Base-by-base conservation (phyloP, 2,329 filamentous ascomycete species). In the Alternaria sp. region DNA sequence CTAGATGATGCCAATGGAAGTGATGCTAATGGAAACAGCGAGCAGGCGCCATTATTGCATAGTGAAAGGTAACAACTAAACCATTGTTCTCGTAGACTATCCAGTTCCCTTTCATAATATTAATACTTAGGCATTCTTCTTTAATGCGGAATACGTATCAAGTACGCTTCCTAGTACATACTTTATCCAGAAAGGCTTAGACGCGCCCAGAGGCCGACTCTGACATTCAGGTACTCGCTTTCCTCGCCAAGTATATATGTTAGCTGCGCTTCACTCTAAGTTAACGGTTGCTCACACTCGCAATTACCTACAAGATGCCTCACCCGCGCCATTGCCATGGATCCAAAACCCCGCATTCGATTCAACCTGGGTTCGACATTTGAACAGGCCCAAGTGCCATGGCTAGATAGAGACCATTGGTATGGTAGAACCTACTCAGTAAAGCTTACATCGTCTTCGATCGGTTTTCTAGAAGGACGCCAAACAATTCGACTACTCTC, bases 221-320 rank as follows among this genome's bases (percentile, higher is more conserved):
- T 45, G 54, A 56, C 54, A 56, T 53, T 39, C 31, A 52, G 54
- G 54, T 52, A 53, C 54, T 56, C 54, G 48, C 42, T 14, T 13
- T 14, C 40, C 33, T 21, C 11, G 49, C 42, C 10, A 26, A 24
- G 48, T 53, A 52, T 23, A 52, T 52, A 56, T 39, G 40, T 10
- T 28, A 21, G 26, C 26, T 29, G 34, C 48, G 21, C 29, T 40
- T n/a, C n/a, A 42, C 17, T 45, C 36, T 17, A 17, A 17, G 17
- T 17, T 17, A 17, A 17, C 17, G 17, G 17, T 17, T 17, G 17
- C 17, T 17, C 17, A 17, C 17, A 17, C 17, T 17, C 17, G 17
- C 17, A 17, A 17, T 17, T 17, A 17, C 17, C 17, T 17, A 17
- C 1, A 36, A 24, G 9, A 4, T 7, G 36, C 33, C n/a, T 14